Evolutionary conservation across 2,329 filamentous ascomycete species (phyloP).

Genomic region (Aspergillus calidoustus): DNA sequence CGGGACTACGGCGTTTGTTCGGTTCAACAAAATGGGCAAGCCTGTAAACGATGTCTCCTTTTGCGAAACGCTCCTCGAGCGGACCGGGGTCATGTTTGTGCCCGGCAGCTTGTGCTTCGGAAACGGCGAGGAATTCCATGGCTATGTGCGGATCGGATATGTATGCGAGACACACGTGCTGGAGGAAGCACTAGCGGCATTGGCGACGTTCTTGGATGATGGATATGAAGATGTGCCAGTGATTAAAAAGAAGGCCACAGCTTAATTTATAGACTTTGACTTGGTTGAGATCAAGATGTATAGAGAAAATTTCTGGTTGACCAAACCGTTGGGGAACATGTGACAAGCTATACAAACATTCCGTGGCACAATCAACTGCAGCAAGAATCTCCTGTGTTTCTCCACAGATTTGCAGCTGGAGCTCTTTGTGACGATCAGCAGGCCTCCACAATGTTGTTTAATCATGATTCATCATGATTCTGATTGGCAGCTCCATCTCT

Average conservation of each 20-base stretch:
- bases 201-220: constrained; percentile 58
- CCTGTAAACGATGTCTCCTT: constrained; percentile 72
- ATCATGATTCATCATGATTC: neutral
- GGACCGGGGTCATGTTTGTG: constrained; percentile 72
- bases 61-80: constrained; percentile 67
- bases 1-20: constrained; percentile 80
- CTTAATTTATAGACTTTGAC: neutral
- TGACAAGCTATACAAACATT: neutral
- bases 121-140: constrained; percentile 64
- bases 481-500: neutral
- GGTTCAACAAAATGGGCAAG: constrained; percentile 62
- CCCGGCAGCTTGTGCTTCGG: constrained; percentile 77
- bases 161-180: constrained; percentile 71
- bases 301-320: neutral
- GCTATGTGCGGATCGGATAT: constrained; percentile 77
- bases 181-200: constrained; percentile 63
- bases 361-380: neutral
- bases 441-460: neutral
- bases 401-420: neutral
- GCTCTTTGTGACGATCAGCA: neutral
- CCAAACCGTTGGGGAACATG: neutral
- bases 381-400: neutral
- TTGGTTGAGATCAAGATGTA: neutral
- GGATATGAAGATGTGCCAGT: constrained; percentile 54
- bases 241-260: constrained; percentile 57